These are phyloP conservation scores for Suillus brevipes DNA, from an alignment of 768 basidiomycete species.

Conservation along the genomic window DNA sequence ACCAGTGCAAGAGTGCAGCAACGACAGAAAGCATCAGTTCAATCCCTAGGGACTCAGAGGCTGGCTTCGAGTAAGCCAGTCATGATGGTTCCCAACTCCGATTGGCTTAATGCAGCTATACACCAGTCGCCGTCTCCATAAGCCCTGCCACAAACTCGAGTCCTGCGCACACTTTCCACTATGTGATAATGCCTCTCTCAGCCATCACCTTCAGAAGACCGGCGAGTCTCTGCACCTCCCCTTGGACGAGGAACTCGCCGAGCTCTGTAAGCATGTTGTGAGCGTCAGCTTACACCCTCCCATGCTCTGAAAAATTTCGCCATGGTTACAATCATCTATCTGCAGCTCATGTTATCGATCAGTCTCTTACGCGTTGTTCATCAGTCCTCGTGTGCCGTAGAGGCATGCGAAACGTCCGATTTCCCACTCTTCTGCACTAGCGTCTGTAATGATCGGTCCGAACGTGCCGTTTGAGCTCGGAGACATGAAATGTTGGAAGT, in stretches of 20 bases:
- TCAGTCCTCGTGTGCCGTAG: too few species aligned
- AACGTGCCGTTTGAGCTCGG: too few species aligned
- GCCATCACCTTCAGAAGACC: slow-evolving; percentile 13
- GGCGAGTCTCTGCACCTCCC: slow-evolving; percentile 46
- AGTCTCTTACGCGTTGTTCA: too few species aligned
- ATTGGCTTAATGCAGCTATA: background rate
- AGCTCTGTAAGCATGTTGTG: background rate
- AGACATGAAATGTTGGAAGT: too few species aligned
- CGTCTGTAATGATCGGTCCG: too few species aligned
- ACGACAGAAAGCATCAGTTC: slow-evolving; percentile 36
- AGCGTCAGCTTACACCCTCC: too few species aligned
- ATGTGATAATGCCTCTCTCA: slow-evolving; percentile 37
- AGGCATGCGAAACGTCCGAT: too few species aligned
- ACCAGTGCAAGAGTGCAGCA: slow-evolving; percentile 32
- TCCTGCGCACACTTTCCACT: slow-evolving; percentile 47
- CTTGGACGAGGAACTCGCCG: slow-evolving; percentile 60
- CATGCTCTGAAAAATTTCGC: too few species aligned
- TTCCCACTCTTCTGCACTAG: too few species aligned
- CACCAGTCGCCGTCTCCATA: slow-evolving; percentile 17
- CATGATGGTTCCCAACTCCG: background rate
- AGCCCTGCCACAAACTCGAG: slow-evolving; percentile 50
- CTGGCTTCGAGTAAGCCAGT: background rate
- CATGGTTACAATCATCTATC: too few species aligned
- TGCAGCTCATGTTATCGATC: too few species aligned
- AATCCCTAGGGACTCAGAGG: background rate